Evolutionary conservation across 768 basidiomycete species (phyloP).

Genomic region (Agaricus sinodeliciosus): DNA sequence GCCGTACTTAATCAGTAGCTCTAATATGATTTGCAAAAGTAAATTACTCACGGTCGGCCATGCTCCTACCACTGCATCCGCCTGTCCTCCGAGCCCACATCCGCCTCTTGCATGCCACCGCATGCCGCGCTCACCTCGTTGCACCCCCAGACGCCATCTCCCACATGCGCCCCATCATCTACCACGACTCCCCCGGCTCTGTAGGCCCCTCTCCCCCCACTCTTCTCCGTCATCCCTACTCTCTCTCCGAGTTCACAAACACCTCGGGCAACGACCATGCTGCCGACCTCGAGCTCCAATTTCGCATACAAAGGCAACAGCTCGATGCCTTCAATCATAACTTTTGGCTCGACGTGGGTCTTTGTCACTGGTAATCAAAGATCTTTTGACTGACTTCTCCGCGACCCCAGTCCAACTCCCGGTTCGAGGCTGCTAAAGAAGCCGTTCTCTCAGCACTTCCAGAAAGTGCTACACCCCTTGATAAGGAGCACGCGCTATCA

Average conservation of each 20-base stretch:
- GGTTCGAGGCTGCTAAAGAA: slow-evolving; percentile 69
- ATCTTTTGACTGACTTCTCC: slow-evolving; percentile 1
- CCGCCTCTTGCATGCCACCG: slow-evolving; percentile 35
- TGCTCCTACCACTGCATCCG: slow-evolving; percentile 4
- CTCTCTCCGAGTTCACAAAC: slow-evolving; percentile 61
- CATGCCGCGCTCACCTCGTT: slow-evolving; percentile 30
- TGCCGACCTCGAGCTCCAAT: slow-evolving; percentile 56
- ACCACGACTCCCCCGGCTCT: slow-evolving; percentile 43
- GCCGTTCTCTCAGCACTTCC: slow-evolving; percentile 53
- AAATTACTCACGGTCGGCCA: not conserved
- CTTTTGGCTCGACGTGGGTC: slow-evolving; percentile 79
- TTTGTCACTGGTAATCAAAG: not conserved
- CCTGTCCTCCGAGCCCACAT: slow-evolving; percentile 10
- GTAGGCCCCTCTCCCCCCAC: slow-evolving; percentile 25
- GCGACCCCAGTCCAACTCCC: slow-evolving; percentile 59
- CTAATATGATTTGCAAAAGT: not conserved
- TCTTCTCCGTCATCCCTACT: slow-evolving; percentile 62
- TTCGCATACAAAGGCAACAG: slow-evolving; percentile 62
- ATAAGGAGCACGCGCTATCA: slow-evolving; percentile 64
- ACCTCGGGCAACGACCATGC: slow-evolving; percentile 21
- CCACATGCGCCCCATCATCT: slow-evolving; percentile 73
- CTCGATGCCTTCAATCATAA: slow-evolving; percentile 69
- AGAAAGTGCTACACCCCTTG: slow-evolving; percentile 36
- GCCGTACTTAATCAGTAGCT: not conserved
- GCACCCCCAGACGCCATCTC: slow-evolving; percentile 77